A percentile compares a stretch with the other conserved stretches of the same genome.
Evolutionary conservation across 1,284 basidiomycete species (phyloP).

Genomic region (Thecaphora frezii): DNA sequence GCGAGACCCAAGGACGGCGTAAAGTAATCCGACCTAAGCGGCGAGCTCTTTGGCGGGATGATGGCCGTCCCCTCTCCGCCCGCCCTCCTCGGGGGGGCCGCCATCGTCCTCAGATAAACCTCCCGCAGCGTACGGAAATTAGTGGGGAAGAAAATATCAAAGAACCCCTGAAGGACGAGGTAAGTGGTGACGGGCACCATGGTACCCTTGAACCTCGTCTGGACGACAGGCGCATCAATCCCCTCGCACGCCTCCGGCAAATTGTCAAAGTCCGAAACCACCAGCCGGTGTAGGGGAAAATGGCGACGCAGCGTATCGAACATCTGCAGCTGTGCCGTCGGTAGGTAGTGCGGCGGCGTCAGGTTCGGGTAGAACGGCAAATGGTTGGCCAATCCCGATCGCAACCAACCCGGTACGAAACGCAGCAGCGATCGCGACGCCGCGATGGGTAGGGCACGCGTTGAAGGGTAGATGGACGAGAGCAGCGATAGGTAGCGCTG

Average conservation of each 20-base stretch:
- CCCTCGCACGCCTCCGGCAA: slow-evolving; percentile 84
- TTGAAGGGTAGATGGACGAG: not conserved
- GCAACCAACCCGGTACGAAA: slow-evolving; percentile 64
- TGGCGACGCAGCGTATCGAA: slow-evolving; percentile 77
- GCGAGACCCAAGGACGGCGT: not conserved
- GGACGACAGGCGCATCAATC: slow-evolving; percentile 88
- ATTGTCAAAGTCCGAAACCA: slow-evolving; percentile 87
- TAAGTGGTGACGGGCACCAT: slow-evolving; percentile 83
- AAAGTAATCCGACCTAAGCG: slow-evolving; percentile 14
- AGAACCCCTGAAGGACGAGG: slow-evolving; percentile 90
- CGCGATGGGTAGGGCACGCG: slow-evolving; percentile 3
- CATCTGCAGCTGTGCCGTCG: slow-evolving; percentile 85
- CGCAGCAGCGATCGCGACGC: slow-evolving; percentile 61
- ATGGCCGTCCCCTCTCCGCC: not conserved
- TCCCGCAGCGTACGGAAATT: slow-evolving; percentile 72
- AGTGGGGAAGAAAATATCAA: slow-evolving; percentile 99
- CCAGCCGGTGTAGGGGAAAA: slow-evolving; percentile 87
- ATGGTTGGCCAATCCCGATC: slow-evolving; percentile 26
- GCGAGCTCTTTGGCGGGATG: no score
- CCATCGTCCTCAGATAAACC: slow-evolving; percentile 38
- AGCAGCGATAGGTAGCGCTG: slow-evolving; percentile 64
- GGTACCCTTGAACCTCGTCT: slow-evolving; percentile 80
- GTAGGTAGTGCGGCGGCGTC: slow-evolving; percentile 84
- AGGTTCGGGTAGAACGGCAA: slow-evolving; percentile 80
- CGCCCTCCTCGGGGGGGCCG: not conserved